Evolutionary conservation across 176 grass and related monocot genomes (phyloP), one percentile per base, ranked within the genome.

Genomic region (Aegilops sharonensis): DNA sequence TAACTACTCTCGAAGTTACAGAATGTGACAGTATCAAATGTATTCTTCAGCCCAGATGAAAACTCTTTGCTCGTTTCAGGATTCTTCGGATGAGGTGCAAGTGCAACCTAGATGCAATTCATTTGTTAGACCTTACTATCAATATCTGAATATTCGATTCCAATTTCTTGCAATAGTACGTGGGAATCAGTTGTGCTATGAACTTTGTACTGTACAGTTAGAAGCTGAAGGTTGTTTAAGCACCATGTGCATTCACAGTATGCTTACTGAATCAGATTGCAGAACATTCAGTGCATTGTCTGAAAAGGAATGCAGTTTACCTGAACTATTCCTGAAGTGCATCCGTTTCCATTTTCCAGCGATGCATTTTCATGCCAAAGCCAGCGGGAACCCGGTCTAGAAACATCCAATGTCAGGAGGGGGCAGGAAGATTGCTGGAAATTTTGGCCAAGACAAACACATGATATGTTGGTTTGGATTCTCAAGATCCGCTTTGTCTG

Each of bases 11-110:
- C 14, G 50, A 71, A 78, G 37, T 64, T n/a, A 52, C 39, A 56
- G 56, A 79, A 35, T 80, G 27, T 45, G 12, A 32, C 29, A 80
- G 11, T 2, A 76, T 66, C 31, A 5, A 39, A 23, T 80, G 81
- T 24, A 79, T 72, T 57, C 2, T 85, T 72, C 9, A 78, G 18
- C 1, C 37, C 14, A 61, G 45, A 18, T 24, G 13, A 48, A 63
- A 25, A 10, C 3, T 15, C 79, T 84, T 64, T 35, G 11, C 7
- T 32, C 10, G 1, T 48, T 48, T 70, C 36, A 2, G 2, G 78
- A 73, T 80, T 73, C 66, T 85, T 74, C n/a, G 48, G 18, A 79
- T 25, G 17, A 74, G 42, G 66, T 65, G 27, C 8, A 64, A 52
- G n/a, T n/a, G n/a, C n/a, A n/a, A n/a, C n/a, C n/a, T 42, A 47